Evolutionary conservation across 2,329 filamentous ascomycete genomes (phyloP).

Genomic region (Triangularia verruculosa): DNA sequence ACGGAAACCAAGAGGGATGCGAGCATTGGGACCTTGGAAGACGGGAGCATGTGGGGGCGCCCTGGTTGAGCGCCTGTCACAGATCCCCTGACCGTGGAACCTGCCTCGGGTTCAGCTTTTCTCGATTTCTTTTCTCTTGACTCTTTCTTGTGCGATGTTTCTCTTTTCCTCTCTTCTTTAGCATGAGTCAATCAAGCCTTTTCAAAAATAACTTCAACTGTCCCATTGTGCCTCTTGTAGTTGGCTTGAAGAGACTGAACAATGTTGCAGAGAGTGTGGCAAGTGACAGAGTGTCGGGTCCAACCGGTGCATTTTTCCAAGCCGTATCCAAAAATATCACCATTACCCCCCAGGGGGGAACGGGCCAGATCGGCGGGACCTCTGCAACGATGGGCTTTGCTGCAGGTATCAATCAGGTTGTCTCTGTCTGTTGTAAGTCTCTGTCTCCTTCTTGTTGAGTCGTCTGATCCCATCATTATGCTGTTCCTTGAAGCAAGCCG

Average conservation of each 20-base stretch:
- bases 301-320: background rate
- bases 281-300: slow-evolving; percentile 1
- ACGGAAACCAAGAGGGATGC: slow-evolving; percentile 19
- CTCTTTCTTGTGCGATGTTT: slow-evolving; percentile 4
- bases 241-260: background rate
- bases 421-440: background rate
- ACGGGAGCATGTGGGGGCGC: slow-evolving; percentile 3
- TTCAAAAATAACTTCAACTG: slow-evolving; percentile 16
- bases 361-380: background rate
- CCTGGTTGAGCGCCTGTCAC: slow-evolving; percentile 16
- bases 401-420: background rate
- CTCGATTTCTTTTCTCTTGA: slow-evolving; percentile 8
- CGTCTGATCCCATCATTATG: background rate
- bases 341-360: background rate
- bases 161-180: slow-evolving; percentile 15
- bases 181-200: slow-evolving; percentile 34
- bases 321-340: background rate
- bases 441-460: background rate
- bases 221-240: background rate
- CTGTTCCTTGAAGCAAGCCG: background rate
- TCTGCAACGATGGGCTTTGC: background rate
- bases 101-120: slow-evolving; percentile 6
- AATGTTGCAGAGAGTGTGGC: slow-evolving; percentile 2
- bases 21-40: slow-evolving; percentile 9
- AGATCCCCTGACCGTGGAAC: background rate